Evolutionary conservation across 306 rosid genomes (phyloP), one percentile per base, ranked within the genome.

Genomic region (Dalbergia cultrata): DNA sequence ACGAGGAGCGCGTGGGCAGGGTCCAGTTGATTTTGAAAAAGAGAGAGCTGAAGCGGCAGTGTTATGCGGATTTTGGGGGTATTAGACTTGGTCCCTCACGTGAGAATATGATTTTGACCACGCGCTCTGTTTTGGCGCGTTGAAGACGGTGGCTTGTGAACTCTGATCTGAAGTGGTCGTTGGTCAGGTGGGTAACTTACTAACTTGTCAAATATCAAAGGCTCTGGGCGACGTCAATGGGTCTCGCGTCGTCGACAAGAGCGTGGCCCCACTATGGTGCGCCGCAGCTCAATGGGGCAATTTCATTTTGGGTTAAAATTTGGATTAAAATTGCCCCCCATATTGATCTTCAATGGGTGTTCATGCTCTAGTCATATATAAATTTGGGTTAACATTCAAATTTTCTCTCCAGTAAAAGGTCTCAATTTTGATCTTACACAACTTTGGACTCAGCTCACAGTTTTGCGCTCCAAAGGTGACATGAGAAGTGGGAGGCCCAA

Each of bases 201-300:
- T 52, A 33, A n/a, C 52, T 50, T 0, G 75, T 70, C 63, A 70
- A 31, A 50, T 0, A 45, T 70, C 63, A 68, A 44, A 67, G 53
- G 73, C 39, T 44, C 7, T 11, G 19, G 73, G 61, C 39, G 75
- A 44, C 69, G 79, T 44, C 41, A 58, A 57, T 69, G 62, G 59
- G 3, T 35, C 53, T 75, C 88, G 75, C 81, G 83, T 84, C 82
- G 56, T 69, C 54, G 53, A 35, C 53, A 9, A 7, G 37, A n/a
- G 57, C 13, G 45, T 33, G 66, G 71, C n/a, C 87, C 87, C 81
- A 83, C 75, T 26, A 7, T 21, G 17, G 35, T 44, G 4, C 41
- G 16, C 31, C 17, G 66, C 65, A 4, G 8, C 16, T 14, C 19
- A 56, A 2, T 1, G 31, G 31, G 31, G 31, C 31, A 26, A 26